Evolutionary conservation across 495 filamentous ascomycete species (phyloP), one percentile per base, ranked within the genome.

Genomic region (Hypoxylon fragiforme): DNA sequence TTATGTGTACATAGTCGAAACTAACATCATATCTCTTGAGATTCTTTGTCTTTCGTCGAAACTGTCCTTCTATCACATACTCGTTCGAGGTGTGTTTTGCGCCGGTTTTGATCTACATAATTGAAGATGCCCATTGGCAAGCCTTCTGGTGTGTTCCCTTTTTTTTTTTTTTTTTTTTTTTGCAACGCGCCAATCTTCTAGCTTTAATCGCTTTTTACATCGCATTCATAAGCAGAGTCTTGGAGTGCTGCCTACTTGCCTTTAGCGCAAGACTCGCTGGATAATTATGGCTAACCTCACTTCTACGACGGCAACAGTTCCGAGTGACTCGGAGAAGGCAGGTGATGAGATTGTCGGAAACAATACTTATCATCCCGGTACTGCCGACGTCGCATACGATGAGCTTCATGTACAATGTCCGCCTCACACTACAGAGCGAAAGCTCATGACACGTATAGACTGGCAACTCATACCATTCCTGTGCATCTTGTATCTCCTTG

Each of bases 401-500:
- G 76, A 76, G 15, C 58, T 72, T 31, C 50, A 72, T 31, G 67
- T 78, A 19, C 63, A 47, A 42, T 77, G 72, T 53, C 82, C 85
- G 15, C 63, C 81, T 15, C 78, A 85, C 47, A 90, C 87, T 26
- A 88, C 86, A 8, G 88, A 92, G 74, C 77, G 81, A 55, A 82
- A 75, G 58, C 74, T 97, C 38, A 81, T 89, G 70, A 70, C 78
- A 55, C 87, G 86, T 64, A 88, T 96, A 60, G 92, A 97, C 67
- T 72, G 83, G 62, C 85, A 85, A 60, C 77, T 96, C 20, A 76
- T 97, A 38, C 92, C 92, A 0, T 88, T 87, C 57, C 72, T 96
- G 36, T 89, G 85, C 63, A 74, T 96, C 26, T 70, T 96, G 63
- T 96, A 96, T 63, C 73, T 95, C 13, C 75, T 95, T 21, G 91